Evolutionary conservation across 129 eudicot species (phyloP), one percentile per base, ranked within the genome.

Genomic region (Escallonia herrerae): DNA sequence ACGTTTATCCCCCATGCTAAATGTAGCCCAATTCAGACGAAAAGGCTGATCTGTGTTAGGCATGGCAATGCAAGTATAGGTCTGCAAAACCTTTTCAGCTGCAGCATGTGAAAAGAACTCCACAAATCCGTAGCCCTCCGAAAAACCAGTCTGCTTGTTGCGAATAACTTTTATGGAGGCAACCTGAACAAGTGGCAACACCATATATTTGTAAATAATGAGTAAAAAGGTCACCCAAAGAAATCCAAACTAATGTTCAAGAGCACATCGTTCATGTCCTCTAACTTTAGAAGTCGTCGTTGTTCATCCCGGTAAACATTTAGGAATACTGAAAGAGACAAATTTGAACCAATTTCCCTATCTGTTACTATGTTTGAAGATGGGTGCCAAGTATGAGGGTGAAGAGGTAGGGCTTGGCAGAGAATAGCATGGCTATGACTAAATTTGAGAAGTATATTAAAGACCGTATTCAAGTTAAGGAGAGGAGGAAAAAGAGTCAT

Each of bases 61-160:
- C 96, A 89, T 89, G 40, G 74, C 71, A 11, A 77, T 65, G 70
- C 80, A 68, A 49, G 94, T 65, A 56, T 85, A 85, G 11, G 75
- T 79, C 67, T 86, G 93, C 70, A 89, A 72, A 63, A 78, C 86
- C 75, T 89, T 89, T 64, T 89, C 96, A 39, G 96, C 96, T 9
- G 90, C 84, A 45, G 67, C 77, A 50, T 89, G 96, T 43, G 94
- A 72, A 64, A 53, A 77, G 69, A 89, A 89, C 75, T 89, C 96
- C 56, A 85, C 96, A 72, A 89, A 89, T 63, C 96, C 96, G 61
- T 89, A 89, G 60, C 96, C 96, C 75, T 89, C 96, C 13, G 96
- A 76, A 52, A 80, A 73, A 44, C 94, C 94, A 40, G 96, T 89
- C 57, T 89, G 96, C 79, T 85, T 89, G 54, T 89, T 89, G 67